These are phyloP conservation scores for Rosa chinensis DNA, from an alignment of 306 rosid species.

Conservation along the genomic window DNA sequence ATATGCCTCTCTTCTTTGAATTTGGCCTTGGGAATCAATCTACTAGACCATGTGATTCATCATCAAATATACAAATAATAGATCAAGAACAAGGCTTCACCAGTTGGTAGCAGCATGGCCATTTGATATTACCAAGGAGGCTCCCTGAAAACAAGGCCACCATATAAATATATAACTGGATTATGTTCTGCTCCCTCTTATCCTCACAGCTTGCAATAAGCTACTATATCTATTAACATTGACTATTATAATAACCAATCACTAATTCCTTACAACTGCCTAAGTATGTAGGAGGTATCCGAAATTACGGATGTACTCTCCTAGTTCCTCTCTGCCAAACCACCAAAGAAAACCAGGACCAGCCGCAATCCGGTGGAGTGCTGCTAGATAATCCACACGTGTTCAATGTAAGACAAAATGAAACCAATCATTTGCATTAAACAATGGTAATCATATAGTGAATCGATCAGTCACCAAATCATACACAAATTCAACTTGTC, in stretches of 20 bases:
- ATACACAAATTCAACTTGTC: conserved; percentile 33
- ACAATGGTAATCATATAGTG: neutral
- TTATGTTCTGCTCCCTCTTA: conserved; percentile 20
- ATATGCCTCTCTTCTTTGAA: neutral
- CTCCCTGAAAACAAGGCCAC: conserved; percentile 15
- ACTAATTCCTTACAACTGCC: neutral
- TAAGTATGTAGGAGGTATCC: neutral
- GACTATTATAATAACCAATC: neutral
- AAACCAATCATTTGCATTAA: conserved; percentile 13
- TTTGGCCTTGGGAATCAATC: neutral
- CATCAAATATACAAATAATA: neutral
- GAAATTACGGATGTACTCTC: neutral
- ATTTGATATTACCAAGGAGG: conserved; percentile 7
- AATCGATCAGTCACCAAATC: conserved; percentile 17
- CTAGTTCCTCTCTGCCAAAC: conserved; percentile 4
- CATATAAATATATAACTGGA: neutral
- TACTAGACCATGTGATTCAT: conserved; percentile 5
- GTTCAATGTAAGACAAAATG: conserved; percentile 25
- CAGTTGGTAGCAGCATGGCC: conserved; percentile 5
- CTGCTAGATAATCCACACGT: conserved; percentile 46
- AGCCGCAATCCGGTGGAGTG: conserved; percentile 19
- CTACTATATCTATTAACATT: neutral
- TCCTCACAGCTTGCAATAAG: conserved; percentile 17
- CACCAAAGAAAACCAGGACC: conserved; percentile 31
- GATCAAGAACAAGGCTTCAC: neutral